A percentile compares a stretch with the other conserved stretches of the same genome.
Conservation (phyloP, 2,329 filamentous ascomycete species). For the Verticillium zaregamsianum region DNA sequence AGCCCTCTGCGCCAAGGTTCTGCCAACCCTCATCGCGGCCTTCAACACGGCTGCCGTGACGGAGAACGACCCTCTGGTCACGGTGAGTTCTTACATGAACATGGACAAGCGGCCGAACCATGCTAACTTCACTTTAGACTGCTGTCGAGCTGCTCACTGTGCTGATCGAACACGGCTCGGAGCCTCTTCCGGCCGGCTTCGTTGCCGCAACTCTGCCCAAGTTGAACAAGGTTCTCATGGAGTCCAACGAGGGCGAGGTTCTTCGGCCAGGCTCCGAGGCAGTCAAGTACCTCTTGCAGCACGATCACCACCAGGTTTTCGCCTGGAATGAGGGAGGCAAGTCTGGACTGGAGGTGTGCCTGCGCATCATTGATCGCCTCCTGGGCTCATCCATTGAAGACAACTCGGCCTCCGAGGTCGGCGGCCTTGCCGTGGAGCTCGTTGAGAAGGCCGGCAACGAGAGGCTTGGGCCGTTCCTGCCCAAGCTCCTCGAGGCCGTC, state of each 20-base stretch:
- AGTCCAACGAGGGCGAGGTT: conserved; percentile 81
- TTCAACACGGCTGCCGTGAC: conserved; percentile 86
- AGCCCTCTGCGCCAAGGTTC: conserved; percentile 75
- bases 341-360: conserved; percentile 79
- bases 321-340: conserved; percentile 79
- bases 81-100: conserved; percentile 39
- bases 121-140: conserved; percentile 39
- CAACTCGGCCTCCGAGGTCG: conserved; percentile 91
- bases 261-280: conserved; percentile 81
- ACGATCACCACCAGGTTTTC: conserved; percentile 87
- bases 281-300: conserved; percentile 82
- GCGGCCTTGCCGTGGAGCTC: conserved; percentile 86
- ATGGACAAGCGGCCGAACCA: background rate
- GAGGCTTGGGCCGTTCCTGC: conserved; percentile 82
- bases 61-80: conserved; percentile 78
- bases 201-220: conserved; percentile 84
- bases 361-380: conserved; percentile 89
- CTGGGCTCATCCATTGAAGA: conserved; percentile 83
- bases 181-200: conserved; percentile 83
- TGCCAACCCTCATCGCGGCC: conserved; percentile 82
- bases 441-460: conserved; percentile 95
- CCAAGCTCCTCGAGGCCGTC: conserved; percentile 84
- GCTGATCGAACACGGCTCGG: conserved; percentile 75
- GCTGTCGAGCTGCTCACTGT: conserved; percentile 81
- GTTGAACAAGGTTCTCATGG: conserved; percentile 75